Conservation (phyloP, 1,284 basidiomycete genomes). For the Athelia psychrophila region DNA sequence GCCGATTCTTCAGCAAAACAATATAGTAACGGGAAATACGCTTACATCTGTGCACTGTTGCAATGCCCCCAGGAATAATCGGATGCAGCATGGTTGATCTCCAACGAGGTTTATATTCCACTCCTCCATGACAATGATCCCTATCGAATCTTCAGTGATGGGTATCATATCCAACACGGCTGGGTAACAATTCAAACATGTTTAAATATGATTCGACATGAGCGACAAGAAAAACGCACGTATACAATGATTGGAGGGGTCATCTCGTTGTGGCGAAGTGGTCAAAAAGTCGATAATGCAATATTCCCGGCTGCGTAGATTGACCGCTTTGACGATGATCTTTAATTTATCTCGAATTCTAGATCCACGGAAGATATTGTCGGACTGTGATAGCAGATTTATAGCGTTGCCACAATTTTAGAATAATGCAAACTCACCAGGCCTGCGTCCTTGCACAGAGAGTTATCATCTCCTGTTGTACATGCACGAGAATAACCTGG, state of each 20-base stretch:
- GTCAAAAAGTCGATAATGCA: conserved; percentile 54
- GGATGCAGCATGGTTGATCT: conserved; percentile 47
- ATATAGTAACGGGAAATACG: conserved; percentile 2
- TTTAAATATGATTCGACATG: conserved; percentile 2
- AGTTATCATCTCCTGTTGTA: conserved; percentile 44
- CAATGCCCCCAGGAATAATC: conserved; percentile 52
- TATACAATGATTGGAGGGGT: conserved; percentile 73
- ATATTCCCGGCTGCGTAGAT: conserved; percentile 58
- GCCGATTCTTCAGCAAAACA: background rate
- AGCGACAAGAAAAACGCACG: conserved; percentile 49
- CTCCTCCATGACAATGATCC: conserved; percentile 75
- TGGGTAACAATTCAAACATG: conserved; percentile 22
- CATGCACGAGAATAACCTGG: conserved; percentile 33
- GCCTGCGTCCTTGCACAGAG: conserved; percentile 66
- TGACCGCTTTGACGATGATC: conserved; percentile 67
- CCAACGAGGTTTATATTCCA: conserved; percentile 65
- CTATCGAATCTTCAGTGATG: conserved; percentile 47
- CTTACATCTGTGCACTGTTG: conserved; percentile 65
- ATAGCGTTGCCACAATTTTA: background rate
- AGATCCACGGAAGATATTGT: conserved; percentile 67
- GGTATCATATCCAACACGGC: conserved; percentile 65
- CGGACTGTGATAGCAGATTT: conserved; percentile 42
- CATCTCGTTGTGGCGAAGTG: conserved; percentile 43
- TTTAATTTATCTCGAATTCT: conserved; percentile 46
- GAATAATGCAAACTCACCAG: conserved; percentile 43